Evolutionary conservation across 2,329 filamentous ascomycete species (phyloP).

Genomic region (Passalora sequoiae): DNA sequence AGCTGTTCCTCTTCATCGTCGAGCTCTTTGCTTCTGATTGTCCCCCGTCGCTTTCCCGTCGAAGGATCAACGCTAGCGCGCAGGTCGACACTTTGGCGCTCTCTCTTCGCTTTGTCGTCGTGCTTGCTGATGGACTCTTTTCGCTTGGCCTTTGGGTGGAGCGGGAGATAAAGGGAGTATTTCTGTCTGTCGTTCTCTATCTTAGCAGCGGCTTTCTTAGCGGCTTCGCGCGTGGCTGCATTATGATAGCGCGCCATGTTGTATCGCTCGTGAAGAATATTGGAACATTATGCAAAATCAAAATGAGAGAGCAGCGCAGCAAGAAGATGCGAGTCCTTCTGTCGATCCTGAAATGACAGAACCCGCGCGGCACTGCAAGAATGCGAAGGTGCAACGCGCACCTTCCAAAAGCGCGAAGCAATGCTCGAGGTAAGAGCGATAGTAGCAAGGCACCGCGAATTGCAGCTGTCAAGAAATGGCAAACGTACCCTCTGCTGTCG

Average conservation of each 20-base stretch:
- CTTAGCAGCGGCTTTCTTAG: constrained; percentile 32
- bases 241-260: constrained; percentile 29
- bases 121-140: constrained; percentile 64
- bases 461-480: constrained; percentile 18
- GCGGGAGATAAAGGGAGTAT: constrained; percentile 60
- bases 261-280: no score
- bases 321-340: no score
- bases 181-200: constrained; percentile 47
- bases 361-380: no score
- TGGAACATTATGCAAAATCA: no score
- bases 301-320: no score
- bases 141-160: constrained; percentile 51
- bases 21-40: constrained; percentile 94
- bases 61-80: constrained; percentile 51
- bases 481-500: constrained; percentile 76
- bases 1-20: constrained; percentile 93
- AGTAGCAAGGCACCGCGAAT: no score
- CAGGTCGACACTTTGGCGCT: constrained; percentile 50
- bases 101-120: constrained; percentile 50
- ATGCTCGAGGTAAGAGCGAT: no score
- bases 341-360: no score
- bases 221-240: constrained; percentile 19
- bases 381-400: no score
- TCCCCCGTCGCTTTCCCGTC: constrained; percentile 78
- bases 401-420: no score